Base-by-base conservation (phyloP, 805 yeast species). In the Maudiozyma bulderi region DNA sequence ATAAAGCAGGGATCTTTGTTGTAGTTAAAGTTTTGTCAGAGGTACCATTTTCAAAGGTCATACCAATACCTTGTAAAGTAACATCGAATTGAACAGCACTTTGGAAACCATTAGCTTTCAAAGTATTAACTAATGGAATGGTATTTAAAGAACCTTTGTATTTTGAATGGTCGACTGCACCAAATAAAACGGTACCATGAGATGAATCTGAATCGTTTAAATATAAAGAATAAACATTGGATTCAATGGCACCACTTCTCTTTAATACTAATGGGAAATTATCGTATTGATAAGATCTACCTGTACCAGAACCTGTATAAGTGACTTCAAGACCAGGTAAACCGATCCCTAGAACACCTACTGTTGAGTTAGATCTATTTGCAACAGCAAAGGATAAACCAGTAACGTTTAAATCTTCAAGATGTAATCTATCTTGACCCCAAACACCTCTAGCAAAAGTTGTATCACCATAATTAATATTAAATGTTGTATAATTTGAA, bases 261-360 rank as follows among this genome's bases (percentile, higher is more conserved):
- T 73, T 80, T 70, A 87, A 65, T 51, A 75, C 74, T 48, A 72
- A 55, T 0, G 95, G 95, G 50, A 86, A 67, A 63, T 87, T 86
- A 48, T 75, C 72, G 65, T 86, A 86, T 14, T 65, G 65, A 55
- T 74, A 75, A 14, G 60, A 50, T 6, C 49, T 46, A 4, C 50
- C 40, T 3, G 59, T 52, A 2, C 50, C 40, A 6, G 57, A 44
- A 26, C 69, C 69, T 1, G 74, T 59, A 52, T 71, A 69, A 1
- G 91, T 84, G 3, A 78, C 71, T 64, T 89, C 95, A 48, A 85
- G 72, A 11, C 80, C 84, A 5, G 77, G 67, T 46, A 84, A 71
- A 9, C 93, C 91, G 53, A 86, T 78, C 30, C 90, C 89, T 40
- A 86, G 65, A 29, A 86, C 91, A 49, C 95, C 91, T 43, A 66